A percentile compares a stretch with the other conserved stretches of the same genome.
phyloP scores from a whole-genome alignment of 306 rosid species.

The barrel medic (Medicago truncatula) region MtrunA17r5.0-ANR NC_053043.1:23450501-23451000 shows the following conservation, averaged over 20 bases:
- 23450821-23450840: slow-evolving; percentile 18
- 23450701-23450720: slow-evolving; percentile 87
- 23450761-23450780: slow-evolving; percentile 25
- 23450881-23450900: slow-evolving; percentile 13
- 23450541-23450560: slow-evolving; percentile 59
- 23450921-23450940: too few relatives aligned
- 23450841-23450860: slow-evolving; percentile 19
- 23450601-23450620: slow-evolving; percentile 75
- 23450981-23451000: too few relatives aligned
- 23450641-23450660: slow-evolving; percentile 97
- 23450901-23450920: too few relatives aligned
- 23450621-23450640: slow-evolving; percentile 82
- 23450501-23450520: slow-evolving; percentile 62
- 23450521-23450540: slow-evolving; percentile 62
- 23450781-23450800: not conserved
- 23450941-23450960: too few relatives aligned
- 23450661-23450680: slow-evolving; percentile 90
- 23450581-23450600: slow-evolving; percentile 75
- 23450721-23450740: slow-evolving; percentile 29
- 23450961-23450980: too few relatives aligned
- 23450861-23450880: too few relatives aligned
- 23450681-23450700: slow-evolving; percentile 81
- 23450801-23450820: slow-evolving; percentile 7
- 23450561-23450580: slow-evolving; percentile 59
- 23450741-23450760: slow-evolving; percentile 33